A percentile compares a stretch with the other conserved stretches of the same genome.
These are phyloP conservation scores for Clavispora phyllophila DNA, from an alignment of 805 yeast species.

Conservation along the genomic window DNA sequence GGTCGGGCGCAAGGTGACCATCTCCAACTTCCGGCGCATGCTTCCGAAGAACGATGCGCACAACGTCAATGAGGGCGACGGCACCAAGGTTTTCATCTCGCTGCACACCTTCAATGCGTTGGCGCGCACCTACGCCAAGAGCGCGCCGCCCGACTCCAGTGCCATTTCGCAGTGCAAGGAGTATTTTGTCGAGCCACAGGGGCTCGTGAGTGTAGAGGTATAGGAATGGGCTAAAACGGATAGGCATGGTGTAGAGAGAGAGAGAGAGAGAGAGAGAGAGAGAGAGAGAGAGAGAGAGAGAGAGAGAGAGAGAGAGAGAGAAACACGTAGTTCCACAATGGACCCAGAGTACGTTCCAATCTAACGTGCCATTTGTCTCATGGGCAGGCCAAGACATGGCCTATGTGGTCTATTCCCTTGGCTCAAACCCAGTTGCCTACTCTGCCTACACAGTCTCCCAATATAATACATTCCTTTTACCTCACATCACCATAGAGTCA, in stretches of 20 bases:
- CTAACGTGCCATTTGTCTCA: no score
- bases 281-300: no score
- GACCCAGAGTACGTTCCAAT: no score
- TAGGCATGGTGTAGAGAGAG: no score
- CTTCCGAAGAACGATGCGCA: constrained; percentile 7
- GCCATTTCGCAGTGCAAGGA: constrained; percentile 7
- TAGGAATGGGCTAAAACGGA: no score
- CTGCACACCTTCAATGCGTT: constrained; percentile 5
- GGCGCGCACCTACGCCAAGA: constrained; percentile 6
- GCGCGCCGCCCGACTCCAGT: not conserved
- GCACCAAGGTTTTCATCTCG: constrained; percentile 8
- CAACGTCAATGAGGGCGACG: constrained; percentile 6
- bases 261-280: no score
- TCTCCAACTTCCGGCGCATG: constrained; percentile 9
- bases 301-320: no score
- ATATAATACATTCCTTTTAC: constrained; percentile 3
- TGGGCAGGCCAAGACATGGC: no score
- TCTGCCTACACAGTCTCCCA: not conserved
- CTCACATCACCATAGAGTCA: constrained; percentile 6
- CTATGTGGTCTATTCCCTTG: no score
- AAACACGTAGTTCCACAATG: no score
- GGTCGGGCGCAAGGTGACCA: constrained; percentile 16
- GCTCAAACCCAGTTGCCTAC: no score
- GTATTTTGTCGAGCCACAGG: constrained; percentile 11
- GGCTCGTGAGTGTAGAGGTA: constrained; percentile 8